Evolutionary conservation across 768 basidiomycete genomes (phyloP).

Genomic region (Boletus patriciae): DNA sequence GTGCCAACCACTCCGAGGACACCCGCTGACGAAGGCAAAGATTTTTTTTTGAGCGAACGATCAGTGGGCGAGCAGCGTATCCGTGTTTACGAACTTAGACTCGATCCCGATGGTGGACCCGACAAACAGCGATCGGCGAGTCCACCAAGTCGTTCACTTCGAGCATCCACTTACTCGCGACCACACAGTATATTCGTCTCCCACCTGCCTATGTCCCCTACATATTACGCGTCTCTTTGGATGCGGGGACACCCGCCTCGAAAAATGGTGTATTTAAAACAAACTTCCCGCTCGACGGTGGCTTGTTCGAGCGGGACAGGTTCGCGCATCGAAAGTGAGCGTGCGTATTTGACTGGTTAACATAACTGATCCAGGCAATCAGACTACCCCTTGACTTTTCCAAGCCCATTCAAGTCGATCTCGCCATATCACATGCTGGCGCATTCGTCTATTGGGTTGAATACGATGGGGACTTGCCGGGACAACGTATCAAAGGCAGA

Average conservation of each 20-base stretch:
- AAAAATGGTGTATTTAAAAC: conserved; percentile 92
- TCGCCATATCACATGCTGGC: conserved; percentile 95
- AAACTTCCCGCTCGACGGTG: conserved; percentile 95
- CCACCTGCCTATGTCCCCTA: conserved; percentile 90
- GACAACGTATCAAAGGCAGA: conserved; percentile 72
- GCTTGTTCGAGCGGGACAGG: conserved; percentile 71
- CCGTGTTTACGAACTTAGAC: conserved; percentile 79
- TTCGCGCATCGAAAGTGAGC: conserved; percentile 76
- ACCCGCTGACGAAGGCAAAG: conserved; percentile 89
- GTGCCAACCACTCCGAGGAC: conserved; percentile 69
- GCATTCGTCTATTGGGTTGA: conserved; percentile 96
- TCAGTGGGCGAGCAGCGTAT: conserved; percentile 61
- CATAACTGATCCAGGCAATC: conserved; percentile 18
- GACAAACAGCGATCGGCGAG: conserved; percentile 79
- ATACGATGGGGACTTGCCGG: conserved; percentile 64
- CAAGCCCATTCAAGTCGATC: conserved; percentile 89
- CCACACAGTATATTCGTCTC: conserved; percentile 84
- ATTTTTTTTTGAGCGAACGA: conserved; percentile 71
- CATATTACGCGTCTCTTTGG: conserved; percentile 85
- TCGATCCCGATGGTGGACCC: conserved; percentile 92
- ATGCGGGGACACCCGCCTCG: conserved; percentile 89
- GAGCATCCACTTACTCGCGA: conserved; percentile 11
- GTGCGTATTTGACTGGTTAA: background rate
- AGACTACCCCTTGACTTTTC: conserved; percentile 86
- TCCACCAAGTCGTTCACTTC: conserved; percentile 12